Percentiles rank a stretch among this genome's conserved stretches.
phyloP scores from a whole-genome alignment of 2,329 filamentous ascomycete species.

The Myotisia sp. region DNA sequence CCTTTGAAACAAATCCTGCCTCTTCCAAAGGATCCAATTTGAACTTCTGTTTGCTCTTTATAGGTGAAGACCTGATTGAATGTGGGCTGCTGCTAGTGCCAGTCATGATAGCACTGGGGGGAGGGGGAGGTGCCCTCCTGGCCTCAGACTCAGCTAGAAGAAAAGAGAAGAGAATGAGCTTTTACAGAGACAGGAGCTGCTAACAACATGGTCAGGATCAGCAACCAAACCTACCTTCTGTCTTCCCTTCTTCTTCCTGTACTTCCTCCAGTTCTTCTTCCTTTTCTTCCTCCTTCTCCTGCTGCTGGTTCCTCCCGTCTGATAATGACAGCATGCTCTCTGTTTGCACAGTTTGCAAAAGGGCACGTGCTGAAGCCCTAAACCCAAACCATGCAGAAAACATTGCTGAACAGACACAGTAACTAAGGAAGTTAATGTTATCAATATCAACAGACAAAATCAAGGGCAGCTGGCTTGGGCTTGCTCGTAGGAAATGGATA shows the following conservation, averaged over 20 bases:
- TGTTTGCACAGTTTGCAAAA: constrained; percentile 4
- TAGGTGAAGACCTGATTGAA: constrained; percentile 5
- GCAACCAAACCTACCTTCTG: too few relatives aligned
- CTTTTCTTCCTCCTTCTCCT: not conserved
- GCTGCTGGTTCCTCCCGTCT: not conserved
- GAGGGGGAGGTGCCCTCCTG: not conserved
- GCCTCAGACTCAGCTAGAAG: not conserved
- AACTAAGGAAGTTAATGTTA: too few relatives aligned
- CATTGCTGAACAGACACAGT: not conserved
- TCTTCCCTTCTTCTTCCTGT: too few relatives aligned
- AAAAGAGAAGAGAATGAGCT: not conserved
- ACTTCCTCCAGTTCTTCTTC: not conserved
- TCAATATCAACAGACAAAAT: not conserved
- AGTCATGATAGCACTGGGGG: not conserved
- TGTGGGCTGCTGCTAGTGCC: constrained; percentile 3
- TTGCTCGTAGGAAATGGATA: not conserved
- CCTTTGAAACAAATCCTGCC: constrained; percentile 79
- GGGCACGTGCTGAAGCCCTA: constrained; percentile 18
- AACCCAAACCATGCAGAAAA: not conserved
- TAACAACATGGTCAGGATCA: too few relatives aligned
- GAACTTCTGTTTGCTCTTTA: constrained; percentile 58
- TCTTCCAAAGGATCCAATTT: constrained; percentile 61
- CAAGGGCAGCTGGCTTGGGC: not conserved
- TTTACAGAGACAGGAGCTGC: too few relatives aligned
- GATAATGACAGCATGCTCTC: not conserved